Percentiles rank a stretch among this genome's conserved stretches.
Conservation (phyloP, 345 rosid species). For the Gossypium australe region DNA sequence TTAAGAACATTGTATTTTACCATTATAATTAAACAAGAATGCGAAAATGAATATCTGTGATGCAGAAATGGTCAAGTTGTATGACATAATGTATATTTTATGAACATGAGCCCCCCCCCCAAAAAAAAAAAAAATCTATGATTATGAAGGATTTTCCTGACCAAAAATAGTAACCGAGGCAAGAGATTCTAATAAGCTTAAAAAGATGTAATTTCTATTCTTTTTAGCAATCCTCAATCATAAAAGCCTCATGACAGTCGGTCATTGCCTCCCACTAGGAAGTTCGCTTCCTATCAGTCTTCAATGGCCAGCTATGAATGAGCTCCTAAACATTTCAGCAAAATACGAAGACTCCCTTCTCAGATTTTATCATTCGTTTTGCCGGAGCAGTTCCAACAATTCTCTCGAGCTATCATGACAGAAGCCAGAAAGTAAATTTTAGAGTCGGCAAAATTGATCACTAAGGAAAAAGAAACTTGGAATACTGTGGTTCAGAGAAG, state of each 20-base stretch:
- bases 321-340: constrained; percentile 22
- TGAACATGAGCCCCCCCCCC: no score
- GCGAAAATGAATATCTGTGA: no score
- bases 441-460: not conserved
- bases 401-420: constrained; percentile 58
- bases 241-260: no score
- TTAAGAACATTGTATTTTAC: no score
- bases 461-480: not conserved
- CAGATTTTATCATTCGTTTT: constrained; percentile 63
- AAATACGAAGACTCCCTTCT: constrained; percentile 62
- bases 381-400: constrained; percentile 64
- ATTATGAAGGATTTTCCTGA: not conserved
- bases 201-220: not conserved
- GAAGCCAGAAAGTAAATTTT: not conserved
- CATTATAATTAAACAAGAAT: no score
- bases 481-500: not conserved
- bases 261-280: not conserved
- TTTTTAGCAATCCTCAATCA: not conserved
- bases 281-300: not conserved
- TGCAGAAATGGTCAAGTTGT: no score
- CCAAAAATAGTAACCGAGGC: not conserved
- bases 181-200: not conserved
- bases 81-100: no score
- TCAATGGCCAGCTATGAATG: not conserved
- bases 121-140: not conserved